These are phyloP conservation scores for Tarenaya hassleriana DNA, from an alignment of 345 rosid species.

Conservation along the genomic window DNA sequence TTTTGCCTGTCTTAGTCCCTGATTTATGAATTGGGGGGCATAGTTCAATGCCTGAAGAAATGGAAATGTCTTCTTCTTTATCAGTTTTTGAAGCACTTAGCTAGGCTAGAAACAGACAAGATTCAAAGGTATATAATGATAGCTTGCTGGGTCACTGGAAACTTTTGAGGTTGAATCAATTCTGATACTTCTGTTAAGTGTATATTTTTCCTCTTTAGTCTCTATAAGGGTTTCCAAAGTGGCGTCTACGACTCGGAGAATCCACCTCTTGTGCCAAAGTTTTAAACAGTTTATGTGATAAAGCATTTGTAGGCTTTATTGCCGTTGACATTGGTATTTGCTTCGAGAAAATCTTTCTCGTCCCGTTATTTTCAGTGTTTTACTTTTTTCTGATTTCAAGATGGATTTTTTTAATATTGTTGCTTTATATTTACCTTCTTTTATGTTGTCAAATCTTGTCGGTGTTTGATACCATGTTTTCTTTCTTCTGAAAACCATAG, in stretches of 20 bases:
- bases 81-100: too few relatives aligned
- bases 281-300: background rate
- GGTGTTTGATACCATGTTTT: background rate
- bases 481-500: slow-evolving; percentile 30
- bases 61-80: too few relatives aligned
- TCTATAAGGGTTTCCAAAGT: too few relatives aligned
- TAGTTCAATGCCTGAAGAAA: background rate
- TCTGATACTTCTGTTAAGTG: too few relatives aligned
- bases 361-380: slow-evolving; percentile 1
- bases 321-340: background rate
- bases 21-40: slow-evolving; percentile 8
- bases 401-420: too few relatives aligned
- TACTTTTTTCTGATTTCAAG: background rate
- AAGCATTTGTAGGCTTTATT: slow-evolving; percentile 8
- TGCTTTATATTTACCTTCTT: background rate
- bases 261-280: too few relatives aligned
- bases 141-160: too few relatives aligned
- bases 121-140: too few relatives aligned
- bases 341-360: slow-evolving; percentile 5
- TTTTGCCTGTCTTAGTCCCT: slow-evolving; percentile 1
- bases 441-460: background rate
- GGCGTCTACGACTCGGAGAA: too few relatives aligned
- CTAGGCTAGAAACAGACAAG: too few relatives aligned
- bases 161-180: too few relatives aligned
- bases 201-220: too few relatives aligned